These are phyloP conservation scores for Termitomyces sp. DNA, from an alignment of 768 basidiomycete genomes.

Conservation along the genomic window DNA sequence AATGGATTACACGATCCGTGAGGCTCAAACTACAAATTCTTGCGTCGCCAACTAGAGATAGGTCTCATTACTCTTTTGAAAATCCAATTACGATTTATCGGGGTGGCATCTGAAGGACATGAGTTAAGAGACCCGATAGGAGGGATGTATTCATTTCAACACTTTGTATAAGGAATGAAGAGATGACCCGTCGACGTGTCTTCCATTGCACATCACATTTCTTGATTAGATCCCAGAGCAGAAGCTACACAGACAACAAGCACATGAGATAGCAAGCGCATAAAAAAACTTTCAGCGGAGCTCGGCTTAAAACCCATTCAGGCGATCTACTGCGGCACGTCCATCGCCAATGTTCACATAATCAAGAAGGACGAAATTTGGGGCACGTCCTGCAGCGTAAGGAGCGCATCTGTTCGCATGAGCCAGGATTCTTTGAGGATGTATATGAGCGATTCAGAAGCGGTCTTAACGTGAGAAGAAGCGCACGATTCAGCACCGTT, in stretches of 20 bases:
- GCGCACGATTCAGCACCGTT: constrained; percentile 24
- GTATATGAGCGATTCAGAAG: neutral
- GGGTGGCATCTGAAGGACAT: neutral
- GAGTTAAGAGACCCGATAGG: neutral
- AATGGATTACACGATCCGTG: too few species aligned
- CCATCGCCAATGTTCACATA: constrained; percentile 39
- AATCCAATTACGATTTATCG: neutral
- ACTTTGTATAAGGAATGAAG: neutral
- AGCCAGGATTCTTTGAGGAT: constrained; percentile 23
- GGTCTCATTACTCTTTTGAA: too few species aligned
- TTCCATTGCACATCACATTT: neutral
- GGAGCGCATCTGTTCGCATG: constrained; percentile 37
- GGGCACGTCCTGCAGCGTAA: constrained; percentile 30
- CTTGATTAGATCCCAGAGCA: neutral
- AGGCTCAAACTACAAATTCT: neutral
- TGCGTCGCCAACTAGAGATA: too few species aligned
- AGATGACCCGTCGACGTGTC: neutral
- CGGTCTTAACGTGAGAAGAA: neutral
- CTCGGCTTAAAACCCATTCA: constrained; percentile 25
- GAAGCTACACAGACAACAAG: neutral
- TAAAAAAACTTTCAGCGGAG: too few species aligned
- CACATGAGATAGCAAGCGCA: too few species aligned
- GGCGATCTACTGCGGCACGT: constrained; percentile 28
- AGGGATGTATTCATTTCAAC: neutral
- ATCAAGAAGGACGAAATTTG: constrained; percentile 45